These are phyloP conservation scores for Rhizophagus clarus DNA, from an alignment of 192 early-diverging fungal genomes.

Conservation along the genomic window DNA sequence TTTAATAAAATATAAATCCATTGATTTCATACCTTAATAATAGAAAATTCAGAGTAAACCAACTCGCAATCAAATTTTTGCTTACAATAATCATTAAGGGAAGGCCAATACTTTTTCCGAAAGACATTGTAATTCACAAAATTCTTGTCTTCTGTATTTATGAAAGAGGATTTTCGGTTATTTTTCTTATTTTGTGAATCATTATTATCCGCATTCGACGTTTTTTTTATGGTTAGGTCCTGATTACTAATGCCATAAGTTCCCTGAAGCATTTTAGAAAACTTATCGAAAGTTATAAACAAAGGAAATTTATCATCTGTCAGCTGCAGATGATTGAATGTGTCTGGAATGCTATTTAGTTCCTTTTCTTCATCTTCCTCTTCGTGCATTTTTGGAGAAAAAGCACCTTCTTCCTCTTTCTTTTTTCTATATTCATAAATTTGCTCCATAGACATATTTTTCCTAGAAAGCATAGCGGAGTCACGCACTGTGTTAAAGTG, in stretches of 20 bases:
- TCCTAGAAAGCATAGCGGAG: not conserved
- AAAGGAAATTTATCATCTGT: conserved; percentile 13
- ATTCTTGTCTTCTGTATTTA: not conserved
- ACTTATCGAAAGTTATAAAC: conserved; percentile 20
- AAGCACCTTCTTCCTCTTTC: not conserved
- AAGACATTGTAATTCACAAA: conserved; percentile 1
- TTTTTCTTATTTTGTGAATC: not conserved
- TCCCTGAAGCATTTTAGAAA: conserved; percentile 21
- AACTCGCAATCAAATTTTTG: not conserved
- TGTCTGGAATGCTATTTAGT: not conserved
- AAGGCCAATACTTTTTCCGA: conserved; percentile 7
- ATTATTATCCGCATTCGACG: not conserved
- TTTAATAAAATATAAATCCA: not conserved
- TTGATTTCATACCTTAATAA: conserved; percentile 9
- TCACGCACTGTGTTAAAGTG: not conserved
- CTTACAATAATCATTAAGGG: not conserved
- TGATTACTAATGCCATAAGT: conserved; percentile 9
- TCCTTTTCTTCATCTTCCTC: conserved; percentile 3
- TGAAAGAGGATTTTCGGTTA: not conserved
- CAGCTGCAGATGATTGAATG: not conserved
- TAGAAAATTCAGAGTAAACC: conserved; percentile 17
- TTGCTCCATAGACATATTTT: not conserved
- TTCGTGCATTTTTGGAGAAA: not conserved
- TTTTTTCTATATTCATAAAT: not conserved
- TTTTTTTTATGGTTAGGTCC: not conserved